Evolutionary conservation across 768 basidiomycete species (phyloP).

Genomic region (Hemileccinum rubropunctum): DNA sequence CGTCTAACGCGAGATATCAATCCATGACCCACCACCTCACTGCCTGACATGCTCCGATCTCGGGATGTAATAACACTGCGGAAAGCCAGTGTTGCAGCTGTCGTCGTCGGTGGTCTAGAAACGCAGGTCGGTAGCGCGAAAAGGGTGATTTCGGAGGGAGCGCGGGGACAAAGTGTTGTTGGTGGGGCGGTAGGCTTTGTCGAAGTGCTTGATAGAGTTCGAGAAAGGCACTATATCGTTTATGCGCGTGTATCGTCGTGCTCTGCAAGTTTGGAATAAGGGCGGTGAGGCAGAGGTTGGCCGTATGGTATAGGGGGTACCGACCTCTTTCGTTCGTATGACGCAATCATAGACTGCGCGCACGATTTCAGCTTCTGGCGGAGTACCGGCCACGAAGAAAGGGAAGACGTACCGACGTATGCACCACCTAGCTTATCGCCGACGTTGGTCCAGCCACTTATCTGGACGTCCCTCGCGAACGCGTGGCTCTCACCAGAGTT

Average conservation of each 20-base stretch:
- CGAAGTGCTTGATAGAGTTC: constrained; percentile 48
- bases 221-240: constrained; percentile 66
- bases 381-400: too few relatives aligned
- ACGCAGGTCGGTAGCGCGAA: constrained; percentile 62
- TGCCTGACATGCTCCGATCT: constrained; percentile 59
- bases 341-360: constrained; percentile 63
- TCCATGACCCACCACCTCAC: constrained; percentile 64
- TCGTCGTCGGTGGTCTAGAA: constrained; percentile 61
- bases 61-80: constrained; percentile 63
- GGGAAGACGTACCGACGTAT: constrained; percentile 52
- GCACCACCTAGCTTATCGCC: constrained; percentile 63
- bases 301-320: constrained; percentile 1
- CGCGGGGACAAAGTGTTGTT: constrained; percentile 48
- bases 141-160: constrained; percentile 71
- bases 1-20: constrained; percentile 1
- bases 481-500: constrained; percentile 49
- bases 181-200: constrained; percentile 49
- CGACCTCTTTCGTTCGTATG: constrained; percentile 60
- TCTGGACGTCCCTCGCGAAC: constrained; percentile 64
- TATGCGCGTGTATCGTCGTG: constrained; percentile 62
- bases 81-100: constrained; percentile 67
- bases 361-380: not conserved
- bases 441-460: constrained; percentile 70
- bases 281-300: not conserved
- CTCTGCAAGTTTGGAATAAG: constrained; percentile 34